Evolutionary conservation across 108 stramenopile genomes (phyloP), one percentile per base, ranked within the genome.

Genomic region (Pseudonitzschia multiseries): DNA sequence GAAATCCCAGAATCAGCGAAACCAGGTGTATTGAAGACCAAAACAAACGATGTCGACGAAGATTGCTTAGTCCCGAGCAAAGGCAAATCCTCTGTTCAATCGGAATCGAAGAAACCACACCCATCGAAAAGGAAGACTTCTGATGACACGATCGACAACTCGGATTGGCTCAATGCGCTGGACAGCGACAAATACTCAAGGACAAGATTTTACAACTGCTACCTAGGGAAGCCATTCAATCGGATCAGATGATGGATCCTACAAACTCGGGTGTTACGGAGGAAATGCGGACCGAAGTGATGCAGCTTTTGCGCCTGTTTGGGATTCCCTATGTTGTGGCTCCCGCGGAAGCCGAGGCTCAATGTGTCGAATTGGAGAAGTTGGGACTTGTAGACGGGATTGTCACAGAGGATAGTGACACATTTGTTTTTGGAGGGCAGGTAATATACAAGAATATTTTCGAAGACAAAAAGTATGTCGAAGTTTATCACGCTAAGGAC

Each of bases 281-380:
- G 44, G 98, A 97, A 75, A 98, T 99, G 97, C 86, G 84, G 48
- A 84, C 87, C 20, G 98, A 99, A 40, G 85, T 97, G 8, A 85
- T 97, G 70, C 79, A 85, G 6, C 70, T 99, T 22, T 70, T 99
- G 29, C 75, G 87, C 42, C 78, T 96, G 20, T 97, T 98, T 70
- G 99, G 97, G 4, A 79, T 99, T 17, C 99, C 99, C 0, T 99
- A 93, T 81, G 61, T 99, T 41, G 89, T 95, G 41, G 93, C 98
- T 1, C 99, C 99, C 13, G 94, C 96, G 52, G 99, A 99, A 71
- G 99, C 99, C 0, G 99, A 99, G 77, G 97, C 98, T 10, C 96
- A 99, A 72, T 97, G 96, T 76, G 96, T 90, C 33, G 89, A 76
- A 51, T 75, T 97, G 63, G 96, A 97, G 75, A 69, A 78, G 26